Evolutionary conservation across 257 asterid genomes (phyloP), one percentile per base, ranked within the genome.

Genomic region (Petunia secreta): DNA sequence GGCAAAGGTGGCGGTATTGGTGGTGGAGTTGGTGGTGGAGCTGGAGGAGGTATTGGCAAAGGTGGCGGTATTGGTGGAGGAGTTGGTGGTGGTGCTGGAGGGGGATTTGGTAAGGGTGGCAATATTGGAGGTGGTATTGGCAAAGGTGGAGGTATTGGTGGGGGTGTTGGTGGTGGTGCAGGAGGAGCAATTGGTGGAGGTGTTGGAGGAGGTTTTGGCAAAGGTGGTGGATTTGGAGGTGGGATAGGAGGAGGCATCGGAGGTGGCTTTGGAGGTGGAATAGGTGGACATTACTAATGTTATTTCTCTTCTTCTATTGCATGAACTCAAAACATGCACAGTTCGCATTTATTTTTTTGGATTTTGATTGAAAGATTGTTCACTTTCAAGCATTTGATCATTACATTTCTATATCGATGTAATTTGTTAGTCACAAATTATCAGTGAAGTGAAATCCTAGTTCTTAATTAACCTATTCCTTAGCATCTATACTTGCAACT

Each of bases 301-400:
- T 54, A 8, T 39, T 8, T 25, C 25, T 25, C 25, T 25, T 8
- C 41, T 44, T 69, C 0, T 4, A 16, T 67, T 80, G 69, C 83
- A 68, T 54, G 83, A 50, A 68, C 41, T 68, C 71, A 62, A 67
- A 57, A 38, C 59, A 69, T 69, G 59, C 16, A 1, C 43, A 59
- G 46, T 59, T 69, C 46, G 77, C 59, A 69, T 52, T 25, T 16
- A 69, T 46, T 69, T 46, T 69, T 1, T 44, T 4, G 43, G 25
- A 69, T 25, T 25, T 25, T 25, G 25, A 25, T 25, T 25, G 25
- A 69, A 4, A 69, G 0, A 69, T 3, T 16, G 0, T 5, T 69
- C 3, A 10, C 15, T 52, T 52, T 52, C 8, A 52, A 25, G 25
- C 25, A 25, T 25, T 25, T 25, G 25, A 25, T 25, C 25, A 25